Conservation (phyloP, 371 early-diverging fungal species). For the Spiromyces aspiralis region DNA sequence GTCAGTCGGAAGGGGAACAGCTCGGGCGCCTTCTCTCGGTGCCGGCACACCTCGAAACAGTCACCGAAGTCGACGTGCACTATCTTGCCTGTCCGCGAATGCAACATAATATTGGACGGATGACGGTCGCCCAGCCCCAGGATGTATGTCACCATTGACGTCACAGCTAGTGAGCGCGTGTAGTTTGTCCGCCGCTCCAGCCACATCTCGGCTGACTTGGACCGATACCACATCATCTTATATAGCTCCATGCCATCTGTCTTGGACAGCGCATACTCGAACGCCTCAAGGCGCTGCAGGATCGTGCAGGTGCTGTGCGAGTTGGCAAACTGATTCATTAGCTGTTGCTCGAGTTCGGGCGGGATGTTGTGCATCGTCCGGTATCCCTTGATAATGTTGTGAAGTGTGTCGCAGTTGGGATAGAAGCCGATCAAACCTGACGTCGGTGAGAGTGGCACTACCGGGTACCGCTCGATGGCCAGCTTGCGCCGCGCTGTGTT, state of each 20-base stretch:
- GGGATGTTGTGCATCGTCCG: constrained; percentile 75
- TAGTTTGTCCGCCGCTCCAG: constrained; percentile 91
- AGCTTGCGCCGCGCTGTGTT: constrained; percentile 91
- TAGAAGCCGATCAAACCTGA: constrained; percentile 95
- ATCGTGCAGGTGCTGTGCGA: constrained; percentile 83
- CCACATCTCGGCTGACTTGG: constrained; percentile 92
- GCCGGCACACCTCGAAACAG: constrained; percentile 96
- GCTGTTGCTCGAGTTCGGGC: constrained; percentile 82
- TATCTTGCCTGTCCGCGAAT: constrained; percentile 82
- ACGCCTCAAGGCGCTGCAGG: constrained; percentile 93
- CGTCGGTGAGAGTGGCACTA: constrained; percentile 91
- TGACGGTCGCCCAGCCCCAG: constrained; percentile 97
- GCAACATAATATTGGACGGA: constrained; percentile 95
- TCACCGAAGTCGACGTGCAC: constrained; percentile 99
- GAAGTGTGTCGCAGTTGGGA: constrained; percentile 88
- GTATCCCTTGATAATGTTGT: constrained; percentile 79
- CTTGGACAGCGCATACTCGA: constrained; percentile 85
- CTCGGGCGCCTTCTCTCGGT: constrained; percentile 95
- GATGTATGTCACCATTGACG: constrained; percentile 98
- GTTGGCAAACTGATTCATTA: constrained; percentile 92
- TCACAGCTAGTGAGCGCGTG: constrained; percentile 89
- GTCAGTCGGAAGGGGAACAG: constrained; percentile 96
- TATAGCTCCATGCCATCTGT: constrained; percentile 92
- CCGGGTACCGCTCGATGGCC: constrained; percentile 82
- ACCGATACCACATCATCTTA: constrained; percentile 91